These are phyloP conservation scores for Xylaria sp. DNA, from an alignment of 2,329 filamentous ascomycete genomes.

Conservation along the genomic window DNA sequence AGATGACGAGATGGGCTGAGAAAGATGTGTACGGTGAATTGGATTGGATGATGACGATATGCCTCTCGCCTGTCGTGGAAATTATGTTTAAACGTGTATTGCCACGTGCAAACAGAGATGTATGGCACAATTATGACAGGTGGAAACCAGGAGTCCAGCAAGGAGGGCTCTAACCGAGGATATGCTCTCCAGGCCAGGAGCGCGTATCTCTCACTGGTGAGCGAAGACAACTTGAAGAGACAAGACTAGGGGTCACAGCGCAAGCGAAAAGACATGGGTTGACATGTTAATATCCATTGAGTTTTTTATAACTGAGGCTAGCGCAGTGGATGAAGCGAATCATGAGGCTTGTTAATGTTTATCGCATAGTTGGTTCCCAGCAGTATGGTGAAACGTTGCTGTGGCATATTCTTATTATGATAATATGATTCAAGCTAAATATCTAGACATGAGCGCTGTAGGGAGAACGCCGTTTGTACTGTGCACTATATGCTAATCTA, in stretches of 20 bases:
- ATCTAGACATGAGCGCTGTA: neutral
- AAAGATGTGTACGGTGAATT: slow-evolving; percentile 29
- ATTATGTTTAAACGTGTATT: slow-evolving; percentile 7
- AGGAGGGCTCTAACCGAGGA: slow-evolving; percentile 2
- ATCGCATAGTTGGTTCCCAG: neutral
- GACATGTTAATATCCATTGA: slow-evolving; percentile 27
- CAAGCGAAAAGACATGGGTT: slow-evolving; percentile 31
- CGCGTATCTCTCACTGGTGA: slow-evolving; percentile 1
- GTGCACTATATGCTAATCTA: too few species aligned
- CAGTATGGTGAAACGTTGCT: neutral
- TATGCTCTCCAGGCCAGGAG: slow-evolving; percentile 3
- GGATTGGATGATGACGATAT: slow-evolving; percentile 28
- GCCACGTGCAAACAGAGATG: slow-evolving; percentile 2
- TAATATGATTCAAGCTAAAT: neutral
- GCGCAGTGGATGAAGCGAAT: slow-evolving; percentile 16
- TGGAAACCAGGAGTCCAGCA: slow-evolving; percentile 9
- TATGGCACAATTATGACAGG: slow-evolving; percentile 19
- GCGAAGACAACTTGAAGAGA: slow-evolving; percentile 9
- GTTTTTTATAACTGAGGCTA: slow-evolving; percentile 25
- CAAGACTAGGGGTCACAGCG: slow-evolving; percentile 15
- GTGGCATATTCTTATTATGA: too few species aligned
- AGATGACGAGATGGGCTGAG: slow-evolving; percentile 37
- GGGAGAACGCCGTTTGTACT: too few species aligned
- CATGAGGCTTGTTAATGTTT: slow-evolving; percentile 13
- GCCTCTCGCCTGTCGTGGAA: slow-evolving; percentile 6